Percentiles rank a stretch among this genome's conserved stretches.
phyloP scores from a whole-genome alignment of 1,139 yeast species.

The Saccharomyces hybrid region DNA sequence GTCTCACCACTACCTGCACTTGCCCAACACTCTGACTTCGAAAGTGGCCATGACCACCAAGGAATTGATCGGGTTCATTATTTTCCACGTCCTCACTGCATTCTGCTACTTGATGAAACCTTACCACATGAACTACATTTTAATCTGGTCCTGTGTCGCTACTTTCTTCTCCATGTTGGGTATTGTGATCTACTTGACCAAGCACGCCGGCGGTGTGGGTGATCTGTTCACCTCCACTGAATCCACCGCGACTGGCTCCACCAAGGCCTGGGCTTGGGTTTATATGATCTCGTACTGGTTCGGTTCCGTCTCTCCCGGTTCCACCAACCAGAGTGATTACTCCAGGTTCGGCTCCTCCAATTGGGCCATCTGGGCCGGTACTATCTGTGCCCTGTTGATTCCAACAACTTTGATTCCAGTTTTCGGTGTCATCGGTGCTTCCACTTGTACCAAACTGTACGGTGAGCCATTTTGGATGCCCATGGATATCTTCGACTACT shows the following conservation, averaged over 20 bases:
- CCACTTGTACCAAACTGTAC: constrained; percentile 33
- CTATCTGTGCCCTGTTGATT: constrained; percentile 33
- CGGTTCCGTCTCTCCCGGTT: constrained; percentile 40
- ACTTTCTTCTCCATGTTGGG: constrained; percentile 40
- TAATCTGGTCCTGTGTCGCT: constrained; percentile 35
- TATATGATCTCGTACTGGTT: constrained; percentile 39
- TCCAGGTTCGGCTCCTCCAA: constrained; percentile 38
- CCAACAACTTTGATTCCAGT: constrained; percentile 39
- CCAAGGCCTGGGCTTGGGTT: constrained; percentile 39
- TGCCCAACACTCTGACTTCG: too few relatives aligned
- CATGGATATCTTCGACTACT: constrained; percentile 28
- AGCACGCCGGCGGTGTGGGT: constrained; percentile 40
- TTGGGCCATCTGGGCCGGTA: constrained; percentile 35
- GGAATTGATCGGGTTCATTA: constrained; percentile 37
- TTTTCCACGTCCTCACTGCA: constrained; percentile 38
- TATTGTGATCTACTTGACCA: constrained; percentile 34
- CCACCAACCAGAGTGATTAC: constrained; percentile 33
- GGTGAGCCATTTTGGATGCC: too few relatives aligned
- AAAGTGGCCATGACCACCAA: constrained; percentile 37
- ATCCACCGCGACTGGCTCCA: too few relatives aligned
- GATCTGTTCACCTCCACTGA: constrained; percentile 30
- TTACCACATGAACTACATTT: constrained; percentile 33
- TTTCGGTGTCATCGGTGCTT: constrained; percentile 38
- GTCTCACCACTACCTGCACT: constrained; percentile 32
- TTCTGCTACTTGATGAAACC: constrained; percentile 36